These are phyloP conservation scores for Penicillium pancosmium DNA, from an alignment of 495 filamentous ascomycete species.

Conservation along the genomic window DNA sequence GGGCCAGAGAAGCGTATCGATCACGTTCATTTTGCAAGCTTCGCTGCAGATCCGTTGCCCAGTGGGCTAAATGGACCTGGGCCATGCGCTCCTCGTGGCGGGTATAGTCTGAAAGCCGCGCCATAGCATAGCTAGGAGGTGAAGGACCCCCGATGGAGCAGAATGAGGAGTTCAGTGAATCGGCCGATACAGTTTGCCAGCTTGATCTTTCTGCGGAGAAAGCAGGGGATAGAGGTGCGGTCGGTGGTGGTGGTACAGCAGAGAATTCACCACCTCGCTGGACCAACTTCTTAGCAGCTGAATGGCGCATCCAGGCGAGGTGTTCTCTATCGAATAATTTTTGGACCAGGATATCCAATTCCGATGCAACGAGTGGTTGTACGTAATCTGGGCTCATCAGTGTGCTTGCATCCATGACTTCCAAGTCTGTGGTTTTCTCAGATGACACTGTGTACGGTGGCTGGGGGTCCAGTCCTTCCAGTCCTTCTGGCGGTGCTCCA, in stretches of 20 bases:
- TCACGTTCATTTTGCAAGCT: slow-evolving; percentile 80
- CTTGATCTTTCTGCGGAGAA: slow-evolving; percentile 10
- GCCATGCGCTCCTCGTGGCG: slow-evolving; percentile 74
- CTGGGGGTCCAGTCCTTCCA: slow-evolving; percentile 28
- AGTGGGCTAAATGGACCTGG: slow-evolving; percentile 80
- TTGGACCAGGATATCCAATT: slow-evolving; percentile 69
- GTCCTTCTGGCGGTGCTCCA: slow-evolving; percentile 39
- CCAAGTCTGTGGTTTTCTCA: slow-evolving; percentile 70
- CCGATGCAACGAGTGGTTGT: slow-evolving; percentile 77
- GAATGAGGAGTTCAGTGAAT: slow-evolving; percentile 29
- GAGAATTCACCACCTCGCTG: slow-evolving; percentile 53
- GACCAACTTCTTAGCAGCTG: slow-evolving; percentile 85
- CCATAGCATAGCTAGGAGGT: slow-evolving; percentile 65
- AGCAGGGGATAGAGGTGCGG: slow-evolving; percentile 10
- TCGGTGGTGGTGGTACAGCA: slow-evolving; percentile 5
- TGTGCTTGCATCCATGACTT: slow-evolving; percentile 92
- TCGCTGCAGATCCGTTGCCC: slow-evolving; percentile 87
- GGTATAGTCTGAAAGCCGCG: slow-evolving; percentile 70
- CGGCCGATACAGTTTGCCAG: slow-evolving; percentile 7
- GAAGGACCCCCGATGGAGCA: slow-evolving; percentile 31
- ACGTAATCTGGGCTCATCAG: slow-evolving; percentile 95
- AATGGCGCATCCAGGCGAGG: slow-evolving; percentile 83
- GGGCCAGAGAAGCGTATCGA: slow-evolving; percentile 69
- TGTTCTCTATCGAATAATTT: slow-evolving; percentile 79
- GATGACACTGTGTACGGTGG: slow-evolving; percentile 83